Evolutionary conservation across 2,329 filamentous ascomycete species (phyloP).

Genomic region (Colletotrichum acutatum): DNA sequence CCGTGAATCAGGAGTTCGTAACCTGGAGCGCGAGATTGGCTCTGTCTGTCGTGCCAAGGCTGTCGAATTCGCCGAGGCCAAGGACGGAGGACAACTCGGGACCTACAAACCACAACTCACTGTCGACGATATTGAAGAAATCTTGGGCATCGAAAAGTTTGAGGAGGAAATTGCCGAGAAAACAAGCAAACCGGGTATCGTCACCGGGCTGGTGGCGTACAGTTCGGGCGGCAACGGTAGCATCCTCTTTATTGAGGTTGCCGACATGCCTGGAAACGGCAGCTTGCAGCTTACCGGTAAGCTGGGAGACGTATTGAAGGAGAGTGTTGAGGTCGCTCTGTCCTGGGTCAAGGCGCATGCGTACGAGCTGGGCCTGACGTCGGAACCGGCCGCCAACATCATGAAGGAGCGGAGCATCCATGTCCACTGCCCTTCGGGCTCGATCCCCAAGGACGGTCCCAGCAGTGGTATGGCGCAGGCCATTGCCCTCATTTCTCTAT

Average conservation of each 20-base stretch:
- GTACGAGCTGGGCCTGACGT: slow-evolving; percentile 86
- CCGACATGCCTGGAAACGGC: slow-evolving; percentile 94
- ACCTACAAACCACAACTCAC: slow-evolving; percentile 80
- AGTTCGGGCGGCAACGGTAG: slow-evolving; percentile 91
- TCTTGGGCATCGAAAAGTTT: slow-evolving; percentile 92
- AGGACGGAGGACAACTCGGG: slow-evolving; percentile 75
- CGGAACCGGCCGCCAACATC: slow-evolving; percentile 86
- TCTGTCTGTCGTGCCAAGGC: slow-evolving; percentile 95
- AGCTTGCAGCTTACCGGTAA: slow-evolving; percentile 96
- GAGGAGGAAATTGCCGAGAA: slow-evolving; percentile 96
- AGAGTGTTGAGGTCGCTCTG: slow-evolving; percentile 94
- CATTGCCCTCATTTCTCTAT: slow-evolving; percentile 90
- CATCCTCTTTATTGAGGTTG: slow-evolving; percentile 98
- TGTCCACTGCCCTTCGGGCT: slow-evolving; percentile 94
- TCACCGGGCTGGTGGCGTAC: slow-evolving; percentile 96
- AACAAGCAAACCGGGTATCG: slow-evolving; percentile 84
- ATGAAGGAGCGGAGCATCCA: slow-evolving; percentile 96
- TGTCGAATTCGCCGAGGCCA: slow-evolving; percentile 92
- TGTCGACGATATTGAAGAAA: slow-evolving; percentile 85
- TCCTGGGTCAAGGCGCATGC: slow-evolving; percentile 98
- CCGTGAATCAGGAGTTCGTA: slow-evolving; percentile 94
- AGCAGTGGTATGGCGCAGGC: slow-evolving; percentile 94
- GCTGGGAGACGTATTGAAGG: slow-evolving; percentile 95
- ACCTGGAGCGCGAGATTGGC: slow-evolving; percentile 94
- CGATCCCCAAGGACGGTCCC: slow-evolving; percentile 92